Evolutionary conservation across 2,329 filamentous ascomycete genomes (phyloP).

Genomic region (Dothiorella sarmentorum): DNA sequence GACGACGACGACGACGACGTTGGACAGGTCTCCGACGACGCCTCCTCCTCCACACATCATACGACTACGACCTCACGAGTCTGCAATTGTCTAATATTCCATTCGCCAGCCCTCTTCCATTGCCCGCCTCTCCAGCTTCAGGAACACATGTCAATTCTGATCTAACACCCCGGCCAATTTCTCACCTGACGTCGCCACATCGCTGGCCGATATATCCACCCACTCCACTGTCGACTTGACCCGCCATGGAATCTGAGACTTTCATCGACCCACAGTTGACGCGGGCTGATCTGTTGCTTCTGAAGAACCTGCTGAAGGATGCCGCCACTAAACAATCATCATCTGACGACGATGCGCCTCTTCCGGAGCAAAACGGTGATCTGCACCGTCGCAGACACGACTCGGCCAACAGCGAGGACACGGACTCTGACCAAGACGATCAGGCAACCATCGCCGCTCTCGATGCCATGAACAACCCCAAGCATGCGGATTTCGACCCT

Average conservation of each 20-base stretch:
- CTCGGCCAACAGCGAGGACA: background rate
- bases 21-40: background rate
- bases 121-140: no score
- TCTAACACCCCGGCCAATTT: background rate
- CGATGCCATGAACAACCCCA: slow-evolving; percentile 49
- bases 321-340: slow-evolving; percentile 1
- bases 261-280: slow-evolving; percentile 35
- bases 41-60: background rate
- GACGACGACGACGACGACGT: background rate
- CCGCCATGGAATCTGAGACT: background rate
- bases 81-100: background rate
- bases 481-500: slow-evolving; percentile 49
- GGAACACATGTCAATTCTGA: no score
- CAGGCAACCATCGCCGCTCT: slow-evolving; percentile 42
- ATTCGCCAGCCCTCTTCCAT: background rate
- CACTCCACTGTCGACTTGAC: background rate
- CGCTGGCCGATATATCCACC: background rate
- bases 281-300: slow-evolving; percentile 38
- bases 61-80: background rate
- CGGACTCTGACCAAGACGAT: slow-evolving; percentile 16
- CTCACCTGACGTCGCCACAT: background rate
- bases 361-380: slow-evolving; percentile 3
- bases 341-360: background rate
- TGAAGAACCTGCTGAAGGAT: slow-evolving; percentile 37
- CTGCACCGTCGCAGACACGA: background rate